Evolutionary conservation across 2,329 filamentous ascomycete genomes (phyloP), one percentile per base, ranked within the genome.

Genomic region (Sclerotinia subarctica): DNA sequence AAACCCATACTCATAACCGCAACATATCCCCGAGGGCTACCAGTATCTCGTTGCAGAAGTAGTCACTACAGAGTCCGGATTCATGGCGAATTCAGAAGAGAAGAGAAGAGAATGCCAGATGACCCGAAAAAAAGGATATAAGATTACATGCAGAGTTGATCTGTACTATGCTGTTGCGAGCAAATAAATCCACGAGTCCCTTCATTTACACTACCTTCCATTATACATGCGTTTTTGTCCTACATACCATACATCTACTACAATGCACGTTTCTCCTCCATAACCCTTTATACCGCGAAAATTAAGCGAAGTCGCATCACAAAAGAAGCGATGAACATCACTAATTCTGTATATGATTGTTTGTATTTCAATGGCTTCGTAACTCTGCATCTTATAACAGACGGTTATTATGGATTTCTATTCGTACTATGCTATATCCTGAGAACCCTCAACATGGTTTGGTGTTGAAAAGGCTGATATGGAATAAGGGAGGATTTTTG

Each of bases 291-390:
- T 11, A n/a, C 10, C 21, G n/a, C 53, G 29, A 56, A 56, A 56
- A n/a, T n/a, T 56, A 56, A 56, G 53, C 53, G 53, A 56, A 56
- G 15, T n/a, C 35, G 11, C n/a, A 35, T 32, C 53, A 56, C 1
- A 21, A 56, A 21, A 56, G 21, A 56, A 56, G 53, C 53, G 53
- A 56, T 38, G 29, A 56, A 35, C 53, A 56, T 56, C 15, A 38
- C 11, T 54, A n/a, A n/a, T 56, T 32, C 3, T 10, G 21, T 13
- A 15, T 29, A 38, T 56, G 13, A 15, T 56, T 19, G 6, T 13
- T 35, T 35, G 7, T 5, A 35, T 6, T 35, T 54, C 2, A 3
- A 21, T 8, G 4, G 3, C 0, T 11, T 11, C 17, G 17, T 13
- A 21, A 29, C 26, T 52, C 1, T 21, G 32, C 3, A 32, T 54